Evolutionary conservation across 2,329 filamentous ascomycete species (phyloP).

Genomic region (Trichoderma citrinoviride): DNA sequence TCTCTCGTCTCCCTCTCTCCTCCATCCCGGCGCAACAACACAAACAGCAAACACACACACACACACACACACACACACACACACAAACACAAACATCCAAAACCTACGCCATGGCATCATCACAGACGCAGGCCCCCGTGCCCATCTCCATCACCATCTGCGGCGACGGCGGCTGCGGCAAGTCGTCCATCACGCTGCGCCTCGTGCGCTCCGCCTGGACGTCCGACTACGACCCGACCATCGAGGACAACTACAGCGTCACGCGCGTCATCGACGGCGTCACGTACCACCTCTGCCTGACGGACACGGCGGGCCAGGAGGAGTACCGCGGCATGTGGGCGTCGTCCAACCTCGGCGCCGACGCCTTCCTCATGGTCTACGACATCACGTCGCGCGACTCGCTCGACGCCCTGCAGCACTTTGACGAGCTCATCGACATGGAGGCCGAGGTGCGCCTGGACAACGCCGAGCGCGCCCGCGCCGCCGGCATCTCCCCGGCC

Average conservation of each 20-base stretch:
- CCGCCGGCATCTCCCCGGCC: slow-evolving; percentile 39
- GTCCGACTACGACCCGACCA: slow-evolving; percentile 76
- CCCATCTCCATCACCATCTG: slow-evolving; percentile 78
- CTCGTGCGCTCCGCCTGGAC: slow-evolving; percentile 83
- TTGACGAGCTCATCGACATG: slow-evolving; percentile 81
- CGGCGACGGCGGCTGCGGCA: slow-evolving; percentile 80
- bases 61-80: too few relatives aligned
- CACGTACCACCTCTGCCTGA: slow-evolving; percentile 74
- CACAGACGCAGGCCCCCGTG: slow-evolving; percentile 37
- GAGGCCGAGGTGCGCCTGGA: slow-evolving; percentile 69
- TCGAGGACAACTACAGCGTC: slow-evolving; percentile 82
- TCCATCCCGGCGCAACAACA: not conserved
- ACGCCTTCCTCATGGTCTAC: slow-evolving; percentile 84
- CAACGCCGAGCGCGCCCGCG: slow-evolving; percentile 54
- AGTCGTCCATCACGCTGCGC: slow-evolving; percentile 80
- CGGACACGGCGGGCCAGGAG: slow-evolving; percentile 85
- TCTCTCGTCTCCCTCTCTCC: not conserved
- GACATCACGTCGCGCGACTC: slow-evolving; percentile 73
- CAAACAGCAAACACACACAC: too few relatives aligned
- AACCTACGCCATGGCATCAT: not conserved
- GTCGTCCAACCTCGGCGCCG: slow-evolving; percentile 70
- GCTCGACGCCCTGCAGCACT: slow-evolving; percentile 71
- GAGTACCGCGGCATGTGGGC: slow-evolving; percentile 89
- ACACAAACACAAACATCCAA: too few relatives aligned
- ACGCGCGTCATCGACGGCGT: slow-evolving; percentile 78